Evolutionary conservation across 2,329 filamentous ascomycete species (phyloP).

Genomic region (Botryotinia calthae): DNA sequence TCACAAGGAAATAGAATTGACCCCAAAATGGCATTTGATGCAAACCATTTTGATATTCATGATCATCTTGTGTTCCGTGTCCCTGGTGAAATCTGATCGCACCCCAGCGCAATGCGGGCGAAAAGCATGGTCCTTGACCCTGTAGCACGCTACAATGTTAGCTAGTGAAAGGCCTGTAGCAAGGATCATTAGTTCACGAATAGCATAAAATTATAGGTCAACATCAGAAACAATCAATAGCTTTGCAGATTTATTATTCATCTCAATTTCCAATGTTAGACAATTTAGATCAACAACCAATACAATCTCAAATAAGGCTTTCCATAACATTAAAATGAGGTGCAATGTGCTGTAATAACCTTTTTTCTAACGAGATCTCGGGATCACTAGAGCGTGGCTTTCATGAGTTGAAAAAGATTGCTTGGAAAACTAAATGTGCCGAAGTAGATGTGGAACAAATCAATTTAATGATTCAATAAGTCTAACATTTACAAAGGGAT

Average conservation of each 20-base stretch:
- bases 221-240: constrained; percentile 2
- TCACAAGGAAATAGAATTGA: constrained; percentile 14
- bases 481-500: background rate
- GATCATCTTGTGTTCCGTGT: constrained; percentile 9
- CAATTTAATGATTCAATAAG: constrained; percentile 8
- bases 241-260: background rate
- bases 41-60: background rate
- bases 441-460: constrained; percentile 2
- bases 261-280: background rate
- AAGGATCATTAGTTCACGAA: constrained; percentile 8
- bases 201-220: background rate
- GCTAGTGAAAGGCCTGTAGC: background rate
- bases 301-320: constrained; percentile 1
- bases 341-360: background rate
- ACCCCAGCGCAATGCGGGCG: constrained; percentile 7
- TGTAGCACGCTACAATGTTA: constrained; percentile 13
- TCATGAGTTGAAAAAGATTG: constrained; percentile 12
- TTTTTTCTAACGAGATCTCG: background rate
- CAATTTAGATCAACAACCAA: background rate
- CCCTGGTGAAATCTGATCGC: constrained; percentile 17
- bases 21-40: background rate
- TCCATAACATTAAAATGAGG: background rate
- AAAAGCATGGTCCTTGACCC: constrained; percentile 14
- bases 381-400: constrained; percentile 17
- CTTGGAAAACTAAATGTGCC: background rate